A percentile compares a stretch with the other conserved stretches of the same genome.
These are phyloP conservation scores for Corniculantispora saksenae DNA, from an alignment of 2,329 filamentous ascomycete species.

Conservation along the genomic window DNA sequence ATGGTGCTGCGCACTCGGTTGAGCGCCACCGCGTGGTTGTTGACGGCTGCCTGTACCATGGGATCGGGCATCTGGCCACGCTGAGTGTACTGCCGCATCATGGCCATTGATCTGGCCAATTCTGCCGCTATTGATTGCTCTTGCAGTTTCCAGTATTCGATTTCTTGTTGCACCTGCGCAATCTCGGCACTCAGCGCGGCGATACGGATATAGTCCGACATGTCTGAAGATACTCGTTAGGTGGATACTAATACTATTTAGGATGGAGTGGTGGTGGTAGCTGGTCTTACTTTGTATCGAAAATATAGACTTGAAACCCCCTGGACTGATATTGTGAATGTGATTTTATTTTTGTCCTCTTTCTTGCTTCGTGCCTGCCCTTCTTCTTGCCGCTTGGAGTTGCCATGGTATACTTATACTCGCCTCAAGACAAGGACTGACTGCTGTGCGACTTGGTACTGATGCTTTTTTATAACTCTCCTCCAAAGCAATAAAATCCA, in stretches of 20 bases:
- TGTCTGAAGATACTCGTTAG: background rate
- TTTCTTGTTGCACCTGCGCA: background rate
- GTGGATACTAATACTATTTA: background rate
- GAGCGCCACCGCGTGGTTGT: constrained; percentile 4
- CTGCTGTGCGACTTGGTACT: too few relatives aligned
- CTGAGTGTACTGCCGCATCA: background rate
- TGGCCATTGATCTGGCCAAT: background rate
- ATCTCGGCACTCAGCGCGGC: background rate
- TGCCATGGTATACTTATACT: too few relatives aligned
- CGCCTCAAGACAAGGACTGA: too few relatives aligned
- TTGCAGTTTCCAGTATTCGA: background rate
- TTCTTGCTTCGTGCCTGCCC: too few relatives aligned
- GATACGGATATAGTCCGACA: background rate
- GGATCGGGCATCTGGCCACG: background rate
- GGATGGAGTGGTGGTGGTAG: background rate
- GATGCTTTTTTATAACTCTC: too few relatives aligned
- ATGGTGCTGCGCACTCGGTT: background rate
- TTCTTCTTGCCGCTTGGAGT: too few relatives aligned
- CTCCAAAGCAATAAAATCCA: too few relatives aligned
- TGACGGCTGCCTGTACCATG: background rate
- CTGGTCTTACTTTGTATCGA: background rate
- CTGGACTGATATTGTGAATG: too few relatives aligned
- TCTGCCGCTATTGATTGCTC: background rate
- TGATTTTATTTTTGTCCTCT: too few relatives aligned
- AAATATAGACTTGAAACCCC: background rate